Evolutionary conservation across 768 basidiomycete species (phyloP).

Genomic region (Lactifluus hygrophoroides): DNA sequence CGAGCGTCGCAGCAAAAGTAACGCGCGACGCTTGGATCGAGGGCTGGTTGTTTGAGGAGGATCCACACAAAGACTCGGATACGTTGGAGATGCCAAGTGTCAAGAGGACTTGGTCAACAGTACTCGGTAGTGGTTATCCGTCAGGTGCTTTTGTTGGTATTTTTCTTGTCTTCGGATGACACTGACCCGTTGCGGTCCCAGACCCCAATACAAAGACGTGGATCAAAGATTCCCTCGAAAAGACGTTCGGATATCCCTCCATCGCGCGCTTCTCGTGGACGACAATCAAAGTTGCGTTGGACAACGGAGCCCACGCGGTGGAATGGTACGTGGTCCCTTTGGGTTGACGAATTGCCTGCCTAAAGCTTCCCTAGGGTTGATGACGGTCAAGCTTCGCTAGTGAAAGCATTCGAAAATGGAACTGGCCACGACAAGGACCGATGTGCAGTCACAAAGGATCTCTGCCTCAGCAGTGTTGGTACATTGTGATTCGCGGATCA

Average conservation of each 20-base stretch:
- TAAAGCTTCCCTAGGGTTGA: slow-evolving; percentile 54
- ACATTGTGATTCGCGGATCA: slow-evolving; percentile 40
- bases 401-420: slow-evolving; percentile 64
- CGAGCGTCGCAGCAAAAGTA: slow-evolving; percentile 96
- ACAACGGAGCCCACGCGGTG: slow-evolving; percentile 67
- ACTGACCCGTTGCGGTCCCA: slow-evolving; percentile 23
- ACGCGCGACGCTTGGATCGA: slow-evolving; percentile 89
- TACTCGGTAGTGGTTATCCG: slow-evolving; percentile 84
- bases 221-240: slow-evolving; percentile 67
- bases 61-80: slow-evolving; percentile 14
- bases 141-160: slow-evolving; percentile 43
- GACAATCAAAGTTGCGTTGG: slow-evolving; percentile 78
- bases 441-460: slow-evolving; percentile 60
- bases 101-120: slow-evolving; percentile 26
- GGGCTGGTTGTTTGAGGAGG: slow-evolving; percentile 75
- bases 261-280: slow-evolving; percentile 94
- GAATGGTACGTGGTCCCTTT: slow-evolving; percentile 54
- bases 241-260: slow-evolving; percentile 87
- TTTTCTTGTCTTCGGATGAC: neutral
- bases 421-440: slow-evolving; percentile 71
- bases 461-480: slow-evolving; percentile 62
- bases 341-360: neutral
- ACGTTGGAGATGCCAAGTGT: neutral
- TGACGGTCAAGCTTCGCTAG: slow-evolving; percentile 68
- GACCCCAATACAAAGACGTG: slow-evolving; percentile 92